A percentile compares a stretch with the other conserved stretches of the same genome.
These are phyloP conservation scores for Melanomma pulvis-pyrius DNA, from an alignment of 495 filamentous ascomycete genomes.

Conservation along the genomic window DNA sequence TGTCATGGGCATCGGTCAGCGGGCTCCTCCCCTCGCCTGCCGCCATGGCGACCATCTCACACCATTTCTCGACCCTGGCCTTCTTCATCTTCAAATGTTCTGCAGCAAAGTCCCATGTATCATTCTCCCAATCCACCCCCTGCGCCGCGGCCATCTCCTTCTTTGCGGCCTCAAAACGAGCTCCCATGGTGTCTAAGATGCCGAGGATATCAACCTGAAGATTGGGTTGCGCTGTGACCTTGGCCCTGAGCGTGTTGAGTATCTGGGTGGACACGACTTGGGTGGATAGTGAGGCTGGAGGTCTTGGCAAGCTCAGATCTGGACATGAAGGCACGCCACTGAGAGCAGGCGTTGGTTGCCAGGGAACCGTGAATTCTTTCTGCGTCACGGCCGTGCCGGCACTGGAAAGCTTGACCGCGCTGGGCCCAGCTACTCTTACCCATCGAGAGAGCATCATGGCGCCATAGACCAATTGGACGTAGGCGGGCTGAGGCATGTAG, in stretches of 20 bases:
- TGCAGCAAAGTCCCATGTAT: slow-evolving; percentile 40
- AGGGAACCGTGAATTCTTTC: slow-evolving; percentile 15
- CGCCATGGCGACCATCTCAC: slow-evolving; percentile 18
- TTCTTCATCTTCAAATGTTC: slow-evolving; percentile 39
- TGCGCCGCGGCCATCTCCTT: slow-evolving; percentile 39
- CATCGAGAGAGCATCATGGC: slow-evolving; percentile 47
- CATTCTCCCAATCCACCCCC: slow-evolving; percentile 37
- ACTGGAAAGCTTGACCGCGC: slow-evolving; percentile 24
- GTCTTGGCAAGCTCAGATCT: slow-evolving; percentile 23
- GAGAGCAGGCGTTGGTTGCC: slow-evolving; percentile 14
- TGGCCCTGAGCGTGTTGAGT: slow-evolving; percentile 25
- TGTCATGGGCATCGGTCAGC: slow-evolving; percentile 19
- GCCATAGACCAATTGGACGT: slow-evolving; percentile 49
- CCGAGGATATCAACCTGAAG: slow-evolving; percentile 34
- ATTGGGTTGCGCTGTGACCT: slow-evolving; percentile 22
- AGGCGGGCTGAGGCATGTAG: slow-evolving; percentile 44
- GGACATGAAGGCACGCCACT: slow-evolving; percentile 25
- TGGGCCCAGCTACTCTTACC: slow-evolving; percentile 33
- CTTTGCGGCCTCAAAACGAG: slow-evolving; percentile 39
- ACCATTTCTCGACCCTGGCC: slow-evolving; percentile 25
- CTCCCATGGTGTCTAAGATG: slow-evolving; percentile 38
- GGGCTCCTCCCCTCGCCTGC: slow-evolving; percentile 11
- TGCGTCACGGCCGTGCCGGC: slow-evolving; percentile 16
- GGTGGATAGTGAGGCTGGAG: slow-evolving; percentile 22
- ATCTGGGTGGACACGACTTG: slow-evolving; percentile 23